Evolutionary conservation across 1,139 yeast genomes (phyloP).

Genomic region (Entelexis paramagnoliae): DNA sequence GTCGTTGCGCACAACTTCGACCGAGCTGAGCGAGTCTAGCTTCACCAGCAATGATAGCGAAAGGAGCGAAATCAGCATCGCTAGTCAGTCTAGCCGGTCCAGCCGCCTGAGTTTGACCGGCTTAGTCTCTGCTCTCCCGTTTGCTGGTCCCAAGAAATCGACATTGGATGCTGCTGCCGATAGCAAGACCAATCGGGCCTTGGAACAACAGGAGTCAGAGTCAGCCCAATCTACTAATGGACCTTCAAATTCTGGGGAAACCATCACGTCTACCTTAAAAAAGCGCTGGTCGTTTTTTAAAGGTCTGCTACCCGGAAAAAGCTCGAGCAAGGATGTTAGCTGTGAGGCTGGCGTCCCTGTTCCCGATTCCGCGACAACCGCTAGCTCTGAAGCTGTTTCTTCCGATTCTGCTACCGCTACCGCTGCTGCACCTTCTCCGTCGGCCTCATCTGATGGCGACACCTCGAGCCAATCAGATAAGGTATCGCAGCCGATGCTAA

Average conservation of each 20-base stretch:
- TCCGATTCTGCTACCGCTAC: not conserved
- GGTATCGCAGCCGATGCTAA: not conserved
- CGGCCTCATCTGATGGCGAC: not conserved
- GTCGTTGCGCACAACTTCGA: not conserved
- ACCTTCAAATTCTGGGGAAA: not conserved
- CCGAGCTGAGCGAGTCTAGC: not conserved
- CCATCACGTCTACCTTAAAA: not conserved
- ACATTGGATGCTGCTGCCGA: not conserved
- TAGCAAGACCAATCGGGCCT: not conserved
- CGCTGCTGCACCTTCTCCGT: not conserved
- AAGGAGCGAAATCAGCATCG: not conserved
- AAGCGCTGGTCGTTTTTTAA: not conserved
- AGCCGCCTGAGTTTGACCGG: not conserved
- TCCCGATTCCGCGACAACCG: too few species aligned
- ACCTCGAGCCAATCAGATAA: not conserved
- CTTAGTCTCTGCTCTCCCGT: not conserved
- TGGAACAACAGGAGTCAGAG: not conserved
- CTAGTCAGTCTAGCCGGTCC: not conserved
- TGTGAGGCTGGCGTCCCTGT: not conserved
- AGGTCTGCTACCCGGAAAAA: not conserved
- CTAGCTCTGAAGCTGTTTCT: not conserved
- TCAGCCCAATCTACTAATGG: not conserved
- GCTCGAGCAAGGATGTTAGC: not conserved
- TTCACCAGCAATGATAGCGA: slow-evolving; percentile 1
- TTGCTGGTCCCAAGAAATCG: not conserved